phyloP scores from a whole-genome alignment of 441 rosid genomes.

The Manihot esculenta region DNA sequence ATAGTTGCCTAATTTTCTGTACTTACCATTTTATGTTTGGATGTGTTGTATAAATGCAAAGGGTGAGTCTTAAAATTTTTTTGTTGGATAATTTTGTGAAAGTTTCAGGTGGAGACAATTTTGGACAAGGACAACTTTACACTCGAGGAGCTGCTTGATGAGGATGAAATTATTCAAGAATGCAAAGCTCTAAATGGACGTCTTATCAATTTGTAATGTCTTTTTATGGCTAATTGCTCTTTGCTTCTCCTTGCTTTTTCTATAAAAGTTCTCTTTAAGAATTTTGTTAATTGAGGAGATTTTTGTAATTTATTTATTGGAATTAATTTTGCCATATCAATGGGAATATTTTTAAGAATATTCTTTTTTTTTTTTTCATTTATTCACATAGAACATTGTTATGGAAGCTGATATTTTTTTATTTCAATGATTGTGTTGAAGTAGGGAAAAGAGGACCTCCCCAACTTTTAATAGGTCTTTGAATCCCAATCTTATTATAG shows the following conservation, averaged over 20 bases:
- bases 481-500: neutral
- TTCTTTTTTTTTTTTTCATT: neutral
- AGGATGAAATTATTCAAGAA: constrained; percentile 97
- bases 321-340: neutral
- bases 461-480: neutral
- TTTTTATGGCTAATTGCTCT: constrained; percentile 6
- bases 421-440: neutral
- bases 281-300: neutral
- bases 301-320: neutral
- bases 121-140: constrained; percentile 85
- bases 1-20: neutral
- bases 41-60: too few relatives aligned
- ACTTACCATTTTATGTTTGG: neutral
- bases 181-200: constrained; percentile 92
- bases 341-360: neutral
- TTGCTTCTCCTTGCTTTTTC: neutral
- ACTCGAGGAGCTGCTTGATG: constrained; percentile 91
- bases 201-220: constrained; percentile 79
- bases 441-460: neutral
- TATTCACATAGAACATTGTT: neutral
- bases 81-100: constrained; percentile 2
- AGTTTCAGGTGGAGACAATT: constrained; percentile 81
- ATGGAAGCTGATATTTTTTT: neutral
- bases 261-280: neutral
- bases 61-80: too few relatives aligned